phyloP scores from a whole-genome alignment of 768 basidiomycete species.

The Termitomyces sp. region DNA sequence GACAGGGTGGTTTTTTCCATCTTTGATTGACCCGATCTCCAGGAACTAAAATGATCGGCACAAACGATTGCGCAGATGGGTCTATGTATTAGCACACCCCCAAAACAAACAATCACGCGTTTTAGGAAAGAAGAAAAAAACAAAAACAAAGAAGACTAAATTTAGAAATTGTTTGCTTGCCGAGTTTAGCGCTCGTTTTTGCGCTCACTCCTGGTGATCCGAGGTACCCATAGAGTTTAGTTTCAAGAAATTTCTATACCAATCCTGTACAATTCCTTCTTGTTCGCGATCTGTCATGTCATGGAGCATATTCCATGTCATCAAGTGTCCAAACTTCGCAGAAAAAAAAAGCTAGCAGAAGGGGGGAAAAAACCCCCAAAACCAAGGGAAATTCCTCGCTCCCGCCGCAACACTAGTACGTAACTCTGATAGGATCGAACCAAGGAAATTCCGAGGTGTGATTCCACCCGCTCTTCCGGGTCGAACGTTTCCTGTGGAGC shows the following conservation, averaged over 20 bases:
- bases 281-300: neutral
- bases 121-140: neutral
- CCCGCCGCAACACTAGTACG: neutral
- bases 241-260: constrained; percentile 4
- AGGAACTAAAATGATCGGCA: neutral
- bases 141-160: neutral
- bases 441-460: neutral
- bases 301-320: neutral
- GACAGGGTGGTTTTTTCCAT: neutral
- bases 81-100: neutral
- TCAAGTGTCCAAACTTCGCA: neutral
- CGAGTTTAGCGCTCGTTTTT: neutral
- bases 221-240: constrained; percentile 5
- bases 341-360: neutral
- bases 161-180: neutral
- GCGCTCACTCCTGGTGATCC: constrained; percentile 15
- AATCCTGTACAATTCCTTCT: neutral
- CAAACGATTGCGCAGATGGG: neutral
- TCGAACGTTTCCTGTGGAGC: neutral
- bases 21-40: neutral
- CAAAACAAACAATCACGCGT: neutral
- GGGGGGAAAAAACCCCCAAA: neutral
- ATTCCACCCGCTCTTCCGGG: neutral
- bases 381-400: neutral
- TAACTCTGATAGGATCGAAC: neutral